A percentile compares a stretch with the other conserved stretches of the same genome.
These are phyloP conservation scores for Mayamaea pseudoterrestris DNA, from an alignment of 108 stramenopile species.

Conservation along the genomic window DNA sequence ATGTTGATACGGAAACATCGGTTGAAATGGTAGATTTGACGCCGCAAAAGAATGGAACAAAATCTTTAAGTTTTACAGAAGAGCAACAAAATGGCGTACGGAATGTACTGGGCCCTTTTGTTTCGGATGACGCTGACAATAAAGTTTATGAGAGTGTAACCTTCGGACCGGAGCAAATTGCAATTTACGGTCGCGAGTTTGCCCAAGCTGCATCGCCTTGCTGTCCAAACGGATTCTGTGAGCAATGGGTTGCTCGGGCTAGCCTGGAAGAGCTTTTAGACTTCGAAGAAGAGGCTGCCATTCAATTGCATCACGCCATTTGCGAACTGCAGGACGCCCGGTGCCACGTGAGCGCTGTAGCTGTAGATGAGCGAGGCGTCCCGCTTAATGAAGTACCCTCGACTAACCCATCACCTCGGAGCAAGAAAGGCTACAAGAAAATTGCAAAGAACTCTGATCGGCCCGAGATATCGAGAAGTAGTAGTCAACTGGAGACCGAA, in stretches of 20 bases:
- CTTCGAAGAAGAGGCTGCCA: constrained; percentile 46
- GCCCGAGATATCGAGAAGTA: no score
- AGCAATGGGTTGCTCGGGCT: constrained; percentile 27
- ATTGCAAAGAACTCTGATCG: no score
- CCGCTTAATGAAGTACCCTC: no score
- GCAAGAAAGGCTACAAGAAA: constrained; percentile 14
- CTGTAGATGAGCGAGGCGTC: no score
- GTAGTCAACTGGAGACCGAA: no score
- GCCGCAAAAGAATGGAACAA: no score
- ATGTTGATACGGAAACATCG: no score
- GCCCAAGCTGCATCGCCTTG: constrained; percentile 71
- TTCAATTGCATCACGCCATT: constrained; percentile 43
- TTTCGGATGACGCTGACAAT: background rate
- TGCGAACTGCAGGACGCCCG: constrained; percentile 37
- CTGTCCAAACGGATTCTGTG: constrained; percentile 69
- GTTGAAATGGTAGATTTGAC: no score
- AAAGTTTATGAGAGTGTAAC: constrained; percentile 12
- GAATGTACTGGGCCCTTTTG: background rate
- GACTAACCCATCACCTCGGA: no score
- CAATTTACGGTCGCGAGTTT: constrained; percentile 73
- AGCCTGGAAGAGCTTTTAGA: constrained; percentile 42
- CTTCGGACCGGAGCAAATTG: constrained; percentile 74
- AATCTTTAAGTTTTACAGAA: no score
- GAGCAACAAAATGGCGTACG: no score
- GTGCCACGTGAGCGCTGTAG: no score